Conservation (phyloP, 805 yeast species). For the Ogataea salicorniae region DNA sequence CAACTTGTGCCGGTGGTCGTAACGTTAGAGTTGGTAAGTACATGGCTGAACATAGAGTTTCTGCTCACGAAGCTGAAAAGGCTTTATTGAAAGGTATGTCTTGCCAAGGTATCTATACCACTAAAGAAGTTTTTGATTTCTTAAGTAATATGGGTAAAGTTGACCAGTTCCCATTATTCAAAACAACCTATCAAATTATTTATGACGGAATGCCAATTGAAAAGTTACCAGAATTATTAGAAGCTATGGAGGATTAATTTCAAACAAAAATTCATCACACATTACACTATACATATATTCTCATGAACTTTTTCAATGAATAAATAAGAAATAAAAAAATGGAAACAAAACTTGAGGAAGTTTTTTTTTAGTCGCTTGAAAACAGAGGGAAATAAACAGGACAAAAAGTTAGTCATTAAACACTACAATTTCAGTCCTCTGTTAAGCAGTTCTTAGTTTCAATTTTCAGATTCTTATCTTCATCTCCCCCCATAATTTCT, state of each 20-base stretch:
- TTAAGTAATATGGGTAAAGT: slow-evolving; percentile 46
- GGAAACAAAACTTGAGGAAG: background rate
- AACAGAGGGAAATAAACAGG: too few species aligned
- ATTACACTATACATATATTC: background rate
- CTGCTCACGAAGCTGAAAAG: slow-evolving; percentile 79
- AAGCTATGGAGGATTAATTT: slow-evolving; percentile 32
- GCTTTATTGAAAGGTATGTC: slow-evolving; percentile 90
- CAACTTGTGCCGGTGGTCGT: slow-evolving; percentile 97
- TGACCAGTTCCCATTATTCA: slow-evolving; percentile 76
- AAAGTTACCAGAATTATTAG: slow-evolving; percentile 67
- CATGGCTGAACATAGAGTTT: slow-evolving; percentile 74
- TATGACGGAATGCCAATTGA: slow-evolving; percentile 71
- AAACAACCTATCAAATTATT: slow-evolving; percentile 76
- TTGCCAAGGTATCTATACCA: slow-evolving; percentile 91
- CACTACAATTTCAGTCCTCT: too few species aligned
- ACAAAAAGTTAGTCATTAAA: too few species aligned
- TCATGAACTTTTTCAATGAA: background rate
- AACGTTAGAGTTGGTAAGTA: slow-evolving; percentile 86
- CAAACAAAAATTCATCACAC: background rate
- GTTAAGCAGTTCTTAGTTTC: too few species aligned
- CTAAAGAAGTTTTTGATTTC: slow-evolving; percentile 86
- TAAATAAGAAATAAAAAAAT: background rate
- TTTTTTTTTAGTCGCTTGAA: background rate
- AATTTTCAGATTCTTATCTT: too few species aligned
- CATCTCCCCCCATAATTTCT: too few species aligned